A percentile compares a stretch with the other conserved stretches of the same genome.
Conservation (phyloP, 2,329 filamentous ascomycete genomes). For the Cadophora gregata region DNA sequence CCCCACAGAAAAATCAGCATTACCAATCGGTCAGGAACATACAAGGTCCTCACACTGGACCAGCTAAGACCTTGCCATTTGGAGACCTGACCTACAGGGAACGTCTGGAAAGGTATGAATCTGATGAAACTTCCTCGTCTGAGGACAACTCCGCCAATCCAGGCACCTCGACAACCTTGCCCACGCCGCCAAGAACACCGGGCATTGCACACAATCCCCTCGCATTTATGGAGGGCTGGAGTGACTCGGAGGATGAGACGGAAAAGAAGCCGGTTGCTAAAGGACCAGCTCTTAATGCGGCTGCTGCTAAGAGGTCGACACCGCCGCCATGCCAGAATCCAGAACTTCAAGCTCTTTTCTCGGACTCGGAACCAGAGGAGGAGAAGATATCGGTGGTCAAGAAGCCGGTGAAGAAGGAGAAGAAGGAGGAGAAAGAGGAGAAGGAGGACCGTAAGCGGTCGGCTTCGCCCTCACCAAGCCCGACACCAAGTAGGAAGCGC, state of each 20-base stretch:
- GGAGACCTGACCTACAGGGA: background rate
- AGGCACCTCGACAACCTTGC: background rate
- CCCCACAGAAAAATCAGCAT: slow-evolving; percentile 62
- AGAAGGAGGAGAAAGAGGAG: background rate
- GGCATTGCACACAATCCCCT: background rate
- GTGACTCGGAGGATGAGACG: background rate
- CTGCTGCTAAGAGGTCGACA: background rate
- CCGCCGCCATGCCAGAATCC: background rate
- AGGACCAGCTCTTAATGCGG: background rate
- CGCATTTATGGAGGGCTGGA: background rate
- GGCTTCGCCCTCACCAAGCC: background rate
- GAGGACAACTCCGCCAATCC: background rate
- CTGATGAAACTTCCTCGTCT: background rate
- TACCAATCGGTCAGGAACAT: slow-evolving; percentile 70
- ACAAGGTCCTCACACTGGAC: slow-evolving; percentile 62
- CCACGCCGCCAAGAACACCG: background rate
- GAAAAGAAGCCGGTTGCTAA: background rate
- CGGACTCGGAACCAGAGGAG: background rate
- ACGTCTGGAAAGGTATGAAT: background rate
- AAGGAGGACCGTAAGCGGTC: background rate
- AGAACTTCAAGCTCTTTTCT: background rate
- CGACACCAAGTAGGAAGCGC: background rate
- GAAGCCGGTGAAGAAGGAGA: background rate
- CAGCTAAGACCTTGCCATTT: background rate
- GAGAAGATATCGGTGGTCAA: background rate